Evolutionary conservation across 768 basidiomycete genomes (phyloP).

Genomic region (Udeniomyces megalosporus): DNA sequence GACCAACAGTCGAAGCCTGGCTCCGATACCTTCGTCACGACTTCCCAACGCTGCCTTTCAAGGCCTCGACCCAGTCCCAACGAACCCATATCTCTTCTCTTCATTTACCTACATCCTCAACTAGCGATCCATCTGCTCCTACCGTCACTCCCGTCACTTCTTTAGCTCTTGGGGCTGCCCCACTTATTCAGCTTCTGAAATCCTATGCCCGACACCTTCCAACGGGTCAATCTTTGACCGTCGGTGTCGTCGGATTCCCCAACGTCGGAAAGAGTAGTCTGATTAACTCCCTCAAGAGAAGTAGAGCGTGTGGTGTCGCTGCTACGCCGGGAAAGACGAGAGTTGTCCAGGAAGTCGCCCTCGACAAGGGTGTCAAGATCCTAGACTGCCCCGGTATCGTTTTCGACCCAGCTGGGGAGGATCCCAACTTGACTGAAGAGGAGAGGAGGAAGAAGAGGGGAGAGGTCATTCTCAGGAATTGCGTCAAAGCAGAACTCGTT

Average conservation of each 20-base stretch:
- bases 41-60: constrained; percentile 85
- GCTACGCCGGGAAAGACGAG: constrained; percentile 90
- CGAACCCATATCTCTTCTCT: constrained; percentile 59
- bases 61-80: constrained; percentile 59
- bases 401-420: constrained; percentile 52
- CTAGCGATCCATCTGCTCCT: constrained; percentile 14
- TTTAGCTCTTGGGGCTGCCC: constrained; percentile 32
- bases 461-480: constrained; percentile 63
- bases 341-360: constrained; percentile 72
- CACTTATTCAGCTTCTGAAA: constrained; percentile 62
- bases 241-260: constrained; percentile 89
- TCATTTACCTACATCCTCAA: constrained; percentile 21
- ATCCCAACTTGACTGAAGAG: constrained; percentile 31
- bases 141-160: constrained; percentile 23
- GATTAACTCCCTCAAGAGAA: constrained; percentile 77
- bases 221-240: constrained; percentile 36
- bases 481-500: constrained; percentile 76
- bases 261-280: constrained; percentile 93
- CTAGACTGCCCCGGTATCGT: constrained; percentile 97
- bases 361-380: constrained; percentile 82
- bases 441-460: constrained; percentile 23
- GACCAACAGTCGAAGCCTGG: constrained; percentile 77
- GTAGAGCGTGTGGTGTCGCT: constrained; percentile 58
- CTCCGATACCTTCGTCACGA: constrained; percentile 77
- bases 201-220: constrained; percentile 29